Base-by-base conservation (phyloP, 257 asterid genomes). In the Scutellaria barbata region DNA sequence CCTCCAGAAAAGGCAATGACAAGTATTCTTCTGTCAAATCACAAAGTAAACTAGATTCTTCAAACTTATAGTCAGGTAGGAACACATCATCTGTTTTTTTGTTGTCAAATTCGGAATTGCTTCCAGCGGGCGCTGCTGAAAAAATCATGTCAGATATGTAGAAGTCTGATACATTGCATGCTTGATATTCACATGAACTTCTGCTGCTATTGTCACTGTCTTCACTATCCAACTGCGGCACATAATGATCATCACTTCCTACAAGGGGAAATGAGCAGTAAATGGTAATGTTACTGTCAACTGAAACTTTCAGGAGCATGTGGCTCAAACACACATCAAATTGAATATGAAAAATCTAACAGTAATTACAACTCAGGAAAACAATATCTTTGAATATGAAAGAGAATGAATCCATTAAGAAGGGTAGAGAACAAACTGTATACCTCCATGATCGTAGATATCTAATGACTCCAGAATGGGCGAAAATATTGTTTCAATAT, bases 401-500 rank as follows among this genome's bases (percentile, higher is more conserved):
- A 59, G 14, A 17, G 48, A 1, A 11, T 61, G 20, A 13, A 59
- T 50, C 37, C 46, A 53, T 61, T 22, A 13, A 45, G 52, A 48
- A 45, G 76, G 63, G 22, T 14, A 10, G 17, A 35, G 18, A 59
- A 37, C 14, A 54, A 55, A 40, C 12, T 78, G 59, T 76, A 89
- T 76, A 90, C 98, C 98, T 82, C 81, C 90, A 76, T 69, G 73
- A 54, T 61, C 65, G 69, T 79, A 70, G 55, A 74, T 71, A 67
- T 83, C 88, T 41, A 83, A 78, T 13, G 95, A 84, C 68, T 89
- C 95, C 77, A 84, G 72, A 76, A 86, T 81, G 16, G 93, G 93
- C 22, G 97, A 93, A 77, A 90, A 90, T 63, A 93, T 89, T n/a
- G 95, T 85, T 77, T 87, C 96, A 14, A 81, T 68, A 84, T 88